Evolutionary conservation across 352 stramenopile species (phyloP), one percentile per base, ranked within the genome.

Genomic region (Phytophthora crassamura): DNA sequence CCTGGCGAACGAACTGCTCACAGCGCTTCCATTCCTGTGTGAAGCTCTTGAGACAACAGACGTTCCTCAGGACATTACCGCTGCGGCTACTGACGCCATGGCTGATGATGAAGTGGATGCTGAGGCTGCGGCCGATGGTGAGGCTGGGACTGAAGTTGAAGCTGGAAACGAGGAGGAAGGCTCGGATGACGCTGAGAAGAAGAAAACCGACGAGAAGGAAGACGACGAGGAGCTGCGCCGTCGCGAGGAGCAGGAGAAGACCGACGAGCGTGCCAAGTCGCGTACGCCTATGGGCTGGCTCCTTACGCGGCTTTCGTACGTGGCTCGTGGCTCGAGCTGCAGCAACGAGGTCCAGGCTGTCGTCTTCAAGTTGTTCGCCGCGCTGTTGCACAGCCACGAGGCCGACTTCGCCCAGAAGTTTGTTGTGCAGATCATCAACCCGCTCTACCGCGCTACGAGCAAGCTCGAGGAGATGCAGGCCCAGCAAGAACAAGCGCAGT

Each of bases 311-410:
- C 59, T 97, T 9, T 96, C 89, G 33, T 96, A 86, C 63, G 65
- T 94, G 12, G 82, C 82, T 1, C 88, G 90, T 16, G 76, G 72
- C 5, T 75, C 78, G 25, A 67, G 55, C 22, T 64, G 74, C 30
- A 82, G 67, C 7, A 67, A 85, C 54, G 43, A 82, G 15, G 84
- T 92, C n/a, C 88, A 94, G 62, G 58, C 49, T 25, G 72, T 87
- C 1, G 75, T 96, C 18, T 97, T 92, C 69, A 92, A 94, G 68
- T 73, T 97, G 40, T 97, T 97, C 52, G 90, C 89, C 4, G 82
- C 78, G 38, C 72, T 95, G 16, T 77, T 95, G 35, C 75, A 88
- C 41, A 72, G 67, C 49, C 80, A 89, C 52, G 69, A 85, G 33
- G 52, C 68, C 25, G 73, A 52, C 15, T 85, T 88, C 32, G 72